A percentile compares a stretch with the other conserved stretches of the same genome.
phyloP scores from a whole-genome alignment of 2,329 filamentous ascomycete species.

The Nothopassalora personata region DNA sequence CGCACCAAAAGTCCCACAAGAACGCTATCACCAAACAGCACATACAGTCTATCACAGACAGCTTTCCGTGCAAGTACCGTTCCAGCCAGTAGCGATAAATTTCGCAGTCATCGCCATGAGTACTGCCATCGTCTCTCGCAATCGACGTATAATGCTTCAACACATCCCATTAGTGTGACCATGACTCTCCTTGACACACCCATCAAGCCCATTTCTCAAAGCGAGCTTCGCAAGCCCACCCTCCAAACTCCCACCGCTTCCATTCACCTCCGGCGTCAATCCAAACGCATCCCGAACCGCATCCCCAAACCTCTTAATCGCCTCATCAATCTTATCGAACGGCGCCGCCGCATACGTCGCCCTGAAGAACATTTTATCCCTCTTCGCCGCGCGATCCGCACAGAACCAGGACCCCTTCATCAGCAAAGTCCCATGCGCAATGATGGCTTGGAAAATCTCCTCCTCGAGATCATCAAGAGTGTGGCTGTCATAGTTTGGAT shows the following conservation, averaged over 20 bases:
- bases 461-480: constrained; percentile 67
- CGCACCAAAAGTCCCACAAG: background rate
- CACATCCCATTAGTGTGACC: background rate
- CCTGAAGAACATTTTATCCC: constrained; percentile 72
- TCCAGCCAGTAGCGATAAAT: background rate
- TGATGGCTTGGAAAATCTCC: constrained; percentile 72
- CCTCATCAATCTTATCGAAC: constrained; percentile 46
- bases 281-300: constrained; percentile 62
- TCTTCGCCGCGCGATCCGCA: constrained; percentile 55
- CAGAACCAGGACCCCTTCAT: constrained; percentile 89
- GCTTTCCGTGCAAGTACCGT: background rate
- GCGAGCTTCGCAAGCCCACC: background rate
- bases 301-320: constrained; percentile 60
- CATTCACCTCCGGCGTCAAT: constrained; percentile 25
- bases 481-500: constrained; percentile 54
- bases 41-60: background rate
- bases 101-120: background rate
- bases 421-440: constrained; percentile 72
- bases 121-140: background rate
- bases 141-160: background rate
- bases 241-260: background rate
- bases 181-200: background rate
- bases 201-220: background rate
- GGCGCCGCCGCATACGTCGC: constrained; percentile 81
- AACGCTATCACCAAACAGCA: background rate